phyloP scores from a whole-genome alignment of 2,329 filamentous ascomycete species.

The Phialophora verrucosa region DNA sequence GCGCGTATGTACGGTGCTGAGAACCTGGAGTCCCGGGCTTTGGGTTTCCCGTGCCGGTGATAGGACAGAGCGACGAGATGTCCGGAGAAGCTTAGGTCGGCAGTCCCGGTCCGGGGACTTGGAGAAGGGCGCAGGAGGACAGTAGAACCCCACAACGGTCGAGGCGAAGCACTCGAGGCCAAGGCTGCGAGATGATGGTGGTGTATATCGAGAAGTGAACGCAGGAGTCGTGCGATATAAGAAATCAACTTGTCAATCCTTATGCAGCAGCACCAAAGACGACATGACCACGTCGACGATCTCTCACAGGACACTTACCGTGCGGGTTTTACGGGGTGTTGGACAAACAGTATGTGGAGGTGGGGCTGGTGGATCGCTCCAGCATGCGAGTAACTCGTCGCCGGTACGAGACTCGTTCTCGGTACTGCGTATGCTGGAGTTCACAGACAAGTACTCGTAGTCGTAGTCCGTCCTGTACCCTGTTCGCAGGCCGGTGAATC shows the following conservation, averaged over 20 bases:
- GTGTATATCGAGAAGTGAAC: background rate
- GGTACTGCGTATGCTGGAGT: too few species aligned
- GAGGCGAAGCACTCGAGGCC: background rate
- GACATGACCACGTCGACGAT: background rate
- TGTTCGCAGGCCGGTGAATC: background rate
- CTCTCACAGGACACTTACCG: background rate
- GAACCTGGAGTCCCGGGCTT: too few species aligned
- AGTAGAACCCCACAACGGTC: background rate
- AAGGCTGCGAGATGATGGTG: background rate
- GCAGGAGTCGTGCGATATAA: background rate
- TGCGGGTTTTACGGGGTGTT: background rate
- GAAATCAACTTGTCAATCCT: background rate
- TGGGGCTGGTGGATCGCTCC: background rate
- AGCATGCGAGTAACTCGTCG: too few species aligned
- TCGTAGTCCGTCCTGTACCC: too few species aligned
- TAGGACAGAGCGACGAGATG: too few species aligned
- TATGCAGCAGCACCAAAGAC: background rate
- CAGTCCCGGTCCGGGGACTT: conserved; percentile 3
- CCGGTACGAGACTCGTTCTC: too few species aligned
- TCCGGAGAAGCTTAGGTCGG: too few species aligned
- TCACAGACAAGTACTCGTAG: too few species aligned
- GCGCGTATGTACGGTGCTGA: background rate
- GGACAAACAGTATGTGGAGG: background rate
- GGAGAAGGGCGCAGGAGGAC: background rate
- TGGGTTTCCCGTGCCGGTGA: too few species aligned